These are phyloP conservation scores for Danielozyma ontarioensis DNA, from an alignment of 805 yeast species.

Conservation along the genomic window DNA sequence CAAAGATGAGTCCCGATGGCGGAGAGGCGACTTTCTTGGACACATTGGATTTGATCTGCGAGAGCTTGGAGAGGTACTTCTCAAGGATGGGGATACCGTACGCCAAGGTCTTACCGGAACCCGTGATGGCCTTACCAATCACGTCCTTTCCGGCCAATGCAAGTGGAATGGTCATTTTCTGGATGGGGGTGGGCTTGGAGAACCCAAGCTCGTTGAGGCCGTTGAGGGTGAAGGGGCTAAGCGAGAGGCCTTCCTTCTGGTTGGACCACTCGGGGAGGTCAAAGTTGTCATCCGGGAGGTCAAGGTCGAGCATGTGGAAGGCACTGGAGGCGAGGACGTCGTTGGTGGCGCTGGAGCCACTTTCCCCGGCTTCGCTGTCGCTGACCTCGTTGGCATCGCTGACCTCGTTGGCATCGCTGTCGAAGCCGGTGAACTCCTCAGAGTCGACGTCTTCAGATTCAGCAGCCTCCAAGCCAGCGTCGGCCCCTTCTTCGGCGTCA, in stretches of 20 bases:
- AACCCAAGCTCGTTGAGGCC: conserved; percentile 61
- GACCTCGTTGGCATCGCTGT: conserved; percentile 6
- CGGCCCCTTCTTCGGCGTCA: conserved; percentile 10
- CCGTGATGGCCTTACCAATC: conserved; percentile 95
- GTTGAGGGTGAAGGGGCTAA: conserved; percentile 54
- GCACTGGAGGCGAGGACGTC: conserved; percentile 22
- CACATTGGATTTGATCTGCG: conserved; percentile 9
- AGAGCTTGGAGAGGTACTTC: conserved; percentile 35
- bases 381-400: conserved; percentile 2
- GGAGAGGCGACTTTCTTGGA: conserved; percentile 18
- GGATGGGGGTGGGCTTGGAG: conserved; percentile 77
- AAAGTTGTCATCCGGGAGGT: conserved; percentile 25
- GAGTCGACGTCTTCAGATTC: conserved; percentile 4
- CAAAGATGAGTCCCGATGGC: conserved; percentile 76
- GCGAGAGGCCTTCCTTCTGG: conserved; percentile 31
- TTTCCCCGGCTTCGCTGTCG: conserved; percentile 4
- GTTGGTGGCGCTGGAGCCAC: conserved; percentile 6
- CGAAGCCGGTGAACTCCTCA: conserved; percentile 11
- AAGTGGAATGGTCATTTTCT: conserved; percentile 65
- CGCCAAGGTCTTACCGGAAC: conserved; percentile 96
- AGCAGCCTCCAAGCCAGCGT: conserved; percentile 16
- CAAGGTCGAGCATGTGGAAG: conserved; percentile 21
- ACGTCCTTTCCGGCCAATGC: conserved; percentile 74
- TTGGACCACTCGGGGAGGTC: conserved; percentile 60
- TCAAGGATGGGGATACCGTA: conserved; percentile 91